These are phyloP conservation scores for Trypanosoma boissoni DNA, from an alignment of 208 protist species.

Conservation along the genomic window DNA sequence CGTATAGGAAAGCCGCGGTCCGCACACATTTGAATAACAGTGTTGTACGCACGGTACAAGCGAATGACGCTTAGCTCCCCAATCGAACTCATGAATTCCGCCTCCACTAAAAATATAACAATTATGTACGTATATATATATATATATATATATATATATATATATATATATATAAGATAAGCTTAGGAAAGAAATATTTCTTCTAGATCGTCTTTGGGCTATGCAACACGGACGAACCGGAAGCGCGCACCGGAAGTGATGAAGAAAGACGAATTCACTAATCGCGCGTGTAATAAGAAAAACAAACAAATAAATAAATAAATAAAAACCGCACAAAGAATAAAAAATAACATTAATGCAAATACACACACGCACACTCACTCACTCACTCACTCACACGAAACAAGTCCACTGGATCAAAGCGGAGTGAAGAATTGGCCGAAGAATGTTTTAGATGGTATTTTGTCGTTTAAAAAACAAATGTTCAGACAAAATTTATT, in stretches of 20 bases:
- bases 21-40: conserved; percentile 66
- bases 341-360: conserved; percentile 4
- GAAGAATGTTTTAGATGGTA: no score
- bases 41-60: conserved; percentile 81
- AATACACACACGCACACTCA: neutral
- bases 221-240: no score
- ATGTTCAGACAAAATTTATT: no score
- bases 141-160: conserved; percentile 15
- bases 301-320: conserved; percentile 4
- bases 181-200: no score
- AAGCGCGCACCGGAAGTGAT: no score
- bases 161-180: conserved; percentile 4
- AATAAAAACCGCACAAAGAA: neutral
- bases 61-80: conserved; percentile 68
- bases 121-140: neutral
- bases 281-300: no score
- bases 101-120: neutral
- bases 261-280: no score
- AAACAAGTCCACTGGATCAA: no score
- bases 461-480: no score
- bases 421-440: no score
- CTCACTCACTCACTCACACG: neutral
- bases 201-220: no score
- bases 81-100: conserved; percentile 56
- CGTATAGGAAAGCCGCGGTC: conserved; percentile 75